A percentile compares a stretch with the other conserved stretches of the same genome.
Conservation (phyloP, 2,329 filamentous ascomycete genomes). For the Neopestalotiopsis sp. region DNA sequence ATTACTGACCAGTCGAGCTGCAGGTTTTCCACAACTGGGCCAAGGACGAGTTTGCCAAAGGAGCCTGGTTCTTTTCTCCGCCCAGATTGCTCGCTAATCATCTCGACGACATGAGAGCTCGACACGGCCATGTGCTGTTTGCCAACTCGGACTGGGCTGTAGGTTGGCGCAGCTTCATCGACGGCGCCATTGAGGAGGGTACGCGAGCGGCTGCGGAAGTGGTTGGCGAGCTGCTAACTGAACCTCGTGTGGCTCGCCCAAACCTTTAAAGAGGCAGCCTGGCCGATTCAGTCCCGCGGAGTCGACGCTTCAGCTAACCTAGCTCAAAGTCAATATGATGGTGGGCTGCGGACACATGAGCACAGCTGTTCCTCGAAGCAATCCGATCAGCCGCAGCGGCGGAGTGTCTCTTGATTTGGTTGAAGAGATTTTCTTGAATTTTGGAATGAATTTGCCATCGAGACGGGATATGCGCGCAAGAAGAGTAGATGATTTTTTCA, state of each 20-base stretch:
- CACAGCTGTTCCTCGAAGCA: background rate
- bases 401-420: background rate
- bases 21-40: slow-evolving; percentile 55
- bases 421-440: too few relatives aligned
- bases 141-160: slow-evolving; percentile 54
- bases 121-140: slow-evolving; percentile 51
- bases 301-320: background rate
- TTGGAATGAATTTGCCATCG: too few relatives aligned
- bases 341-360: too few relatives aligned
- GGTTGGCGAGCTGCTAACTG: background rate
- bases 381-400: background rate
- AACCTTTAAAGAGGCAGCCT: background rate
- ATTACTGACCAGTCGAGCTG: background rate
- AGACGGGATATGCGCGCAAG: too few relatives aligned
- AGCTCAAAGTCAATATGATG: background rate
- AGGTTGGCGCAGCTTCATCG: slow-evolving; percentile 56
- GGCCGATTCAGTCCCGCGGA: background rate
- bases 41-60: slow-evolving; percentile 52
- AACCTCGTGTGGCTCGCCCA: background rate
- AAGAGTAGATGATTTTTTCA: too few relatives aligned
- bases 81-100: slow-evolving; percentile 44
- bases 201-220: slow-evolving; percentile 37
- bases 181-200: slow-evolving; percentile 55
- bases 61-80: slow-evolving; percentile 47
- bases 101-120: slow-evolving; percentile 44